Evolutionary conservation across 352 stramenopile species (phyloP).

Genomic region (Ophiocytium majus): DNA sequence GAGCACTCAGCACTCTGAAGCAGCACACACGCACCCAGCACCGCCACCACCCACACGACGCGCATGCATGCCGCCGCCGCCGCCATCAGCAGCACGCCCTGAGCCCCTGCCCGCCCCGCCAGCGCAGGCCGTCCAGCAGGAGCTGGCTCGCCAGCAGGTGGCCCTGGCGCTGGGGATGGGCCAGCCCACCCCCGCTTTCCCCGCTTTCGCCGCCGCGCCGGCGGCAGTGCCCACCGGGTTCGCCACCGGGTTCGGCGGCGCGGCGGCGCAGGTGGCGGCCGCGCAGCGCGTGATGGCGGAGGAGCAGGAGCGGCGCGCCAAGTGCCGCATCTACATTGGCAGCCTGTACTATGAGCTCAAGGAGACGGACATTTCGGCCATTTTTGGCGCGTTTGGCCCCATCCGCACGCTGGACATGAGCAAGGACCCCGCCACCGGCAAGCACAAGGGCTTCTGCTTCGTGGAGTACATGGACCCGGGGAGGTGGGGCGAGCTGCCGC

Average conservation of each 20-base stretch:
- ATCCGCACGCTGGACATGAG: slow-evolving; percentile 46
- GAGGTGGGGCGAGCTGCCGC: neutral
- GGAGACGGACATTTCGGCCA: slow-evolving; percentile 49
- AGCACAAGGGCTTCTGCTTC: slow-evolving; percentile 54
- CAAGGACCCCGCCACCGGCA: slow-evolving; percentile 28
- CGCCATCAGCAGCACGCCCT: too few species aligned
- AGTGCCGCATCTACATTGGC: slow-evolving; percentile 46
- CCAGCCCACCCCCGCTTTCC: slow-evolving; percentile 21
- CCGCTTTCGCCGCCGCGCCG: neutral
- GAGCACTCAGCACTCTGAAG: too few species aligned
- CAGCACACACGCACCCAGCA: too few species aligned
- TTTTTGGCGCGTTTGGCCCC: slow-evolving; percentile 40
- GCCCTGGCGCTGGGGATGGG: slow-evolving; percentile 15
- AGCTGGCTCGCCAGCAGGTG: slow-evolving; percentile 44
- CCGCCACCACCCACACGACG: too few species aligned
- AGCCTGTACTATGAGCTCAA: slow-evolving; percentile 51
- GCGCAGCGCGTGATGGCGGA: neutral
- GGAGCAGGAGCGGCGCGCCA: neutral
- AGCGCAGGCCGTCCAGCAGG: slow-evolving; percentile 35
- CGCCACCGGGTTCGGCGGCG: neutral
- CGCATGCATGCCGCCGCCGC: too few species aligned
- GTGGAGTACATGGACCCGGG: slow-evolving; percentile 40
- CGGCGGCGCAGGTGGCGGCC: neutral
- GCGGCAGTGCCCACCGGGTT: slow-evolving; percentile 27
- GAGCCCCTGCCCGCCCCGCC: too few species aligned